These are phyloP conservation scores for Domatiomyces globalis DNA, from an alignment of 2,329 filamentous ascomycete genomes.

Conservation along the genomic window DNA sequence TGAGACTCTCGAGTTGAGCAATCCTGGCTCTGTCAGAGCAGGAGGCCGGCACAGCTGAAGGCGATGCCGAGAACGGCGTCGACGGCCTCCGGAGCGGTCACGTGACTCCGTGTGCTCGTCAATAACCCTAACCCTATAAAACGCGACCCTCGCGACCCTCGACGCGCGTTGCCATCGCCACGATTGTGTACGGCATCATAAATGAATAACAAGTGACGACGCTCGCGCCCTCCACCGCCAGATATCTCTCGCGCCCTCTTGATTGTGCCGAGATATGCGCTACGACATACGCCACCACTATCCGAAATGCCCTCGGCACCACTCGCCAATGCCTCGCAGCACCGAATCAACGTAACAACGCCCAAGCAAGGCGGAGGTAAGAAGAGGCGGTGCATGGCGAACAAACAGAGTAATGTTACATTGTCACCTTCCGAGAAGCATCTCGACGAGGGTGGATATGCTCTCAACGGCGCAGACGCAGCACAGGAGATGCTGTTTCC, in stretches of 20 bases:
- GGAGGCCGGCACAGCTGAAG: background rate
- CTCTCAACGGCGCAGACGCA: background rate
- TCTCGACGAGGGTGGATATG: background rate
- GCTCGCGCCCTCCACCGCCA: no score
- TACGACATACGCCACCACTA: background rate
- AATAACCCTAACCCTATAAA: background rate
- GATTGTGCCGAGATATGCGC: background rate
- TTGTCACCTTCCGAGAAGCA: background rate
- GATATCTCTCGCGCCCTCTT: background rate
- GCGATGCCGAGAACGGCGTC: background rate
- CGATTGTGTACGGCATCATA: background rate
- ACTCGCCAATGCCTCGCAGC: background rate
- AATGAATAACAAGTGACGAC: background rate
- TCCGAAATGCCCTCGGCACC: background rate
- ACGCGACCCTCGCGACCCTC: background rate
- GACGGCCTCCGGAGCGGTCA: background rate
- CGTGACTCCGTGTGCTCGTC: background rate
- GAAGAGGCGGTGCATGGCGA: background rate
- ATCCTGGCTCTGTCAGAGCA: background rate
- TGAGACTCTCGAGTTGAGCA: background rate
- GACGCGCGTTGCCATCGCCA: background rate
- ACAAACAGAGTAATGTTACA: background rate
- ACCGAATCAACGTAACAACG: background rate
- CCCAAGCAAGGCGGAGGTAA: background rate
- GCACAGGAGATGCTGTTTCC: conserved; percentile 24